Evolutionary conservation across 768 basidiomycete genomes (phyloP), one percentile per base, ranked within the genome.

Genomic region (Gloeopeniophorella convolvens): DNA sequence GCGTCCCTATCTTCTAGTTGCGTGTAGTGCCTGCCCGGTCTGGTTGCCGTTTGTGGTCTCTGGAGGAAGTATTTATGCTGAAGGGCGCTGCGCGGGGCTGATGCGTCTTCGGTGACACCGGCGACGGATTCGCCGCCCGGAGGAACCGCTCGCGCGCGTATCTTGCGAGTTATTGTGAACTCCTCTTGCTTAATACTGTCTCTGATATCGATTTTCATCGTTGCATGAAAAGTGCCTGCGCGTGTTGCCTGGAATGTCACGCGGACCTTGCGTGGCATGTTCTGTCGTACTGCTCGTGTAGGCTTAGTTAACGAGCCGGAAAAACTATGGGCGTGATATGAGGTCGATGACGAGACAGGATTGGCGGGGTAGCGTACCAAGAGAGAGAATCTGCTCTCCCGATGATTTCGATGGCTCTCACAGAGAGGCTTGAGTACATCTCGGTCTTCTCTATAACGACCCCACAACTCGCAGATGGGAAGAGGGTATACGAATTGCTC

Each of bases 161-260:
- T 34, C 36, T 33, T 31, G 39, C 52, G 52, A n/a, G n/a, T 27
- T n/a, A 54, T 26, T 4, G 24, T 37, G 30, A 54, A 48, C 20
- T 48, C 35, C 8, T 3, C 15, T 13, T 54, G 31, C 7, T 10
- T 41, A 9, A 11, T 21, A 43, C 23, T 37, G 21, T 54, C 52
- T n/a, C 11, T 23, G 24, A 54, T 48, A 0, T 30, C 35, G 5
- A 54, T 48, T 5, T 12, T 23, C 30, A 54, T 26, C 4, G 24
- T 16, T 9, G 30, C 30, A n/a, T 4, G 23, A 42, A 48, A 43
- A 16, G 15, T 34, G 35, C 52, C 52, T 5, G 16, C 46, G 23
- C 8, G 20, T 27, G 30, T 24, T 10, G 52, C 18, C 15, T 44
- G 26, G 32, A 54, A 54, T 11, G 46, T 16, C 13, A 54, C 46